A percentile compares a stretch with the other conserved stretches of the same genome.
Evolutionary conservation across 257 asterid genomes (phyloP).

Genomic region (Buddleja alternifolia): DNA sequence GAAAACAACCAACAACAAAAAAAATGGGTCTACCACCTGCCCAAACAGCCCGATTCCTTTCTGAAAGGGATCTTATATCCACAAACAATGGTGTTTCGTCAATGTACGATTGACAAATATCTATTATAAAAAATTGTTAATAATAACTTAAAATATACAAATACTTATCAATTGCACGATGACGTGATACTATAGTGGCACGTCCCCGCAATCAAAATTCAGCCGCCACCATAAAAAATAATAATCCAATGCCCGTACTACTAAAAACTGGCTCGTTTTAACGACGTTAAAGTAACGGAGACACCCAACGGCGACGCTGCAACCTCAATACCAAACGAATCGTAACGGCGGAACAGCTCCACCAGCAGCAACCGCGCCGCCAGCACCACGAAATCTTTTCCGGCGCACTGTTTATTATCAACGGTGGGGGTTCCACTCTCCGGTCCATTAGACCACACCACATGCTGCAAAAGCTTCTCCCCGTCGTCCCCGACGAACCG

Average conservation of each 20-base stretch:
- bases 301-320: slow-evolving; percentile 65
- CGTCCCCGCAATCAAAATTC: neutral
- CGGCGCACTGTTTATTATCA: slow-evolving; percentile 84
- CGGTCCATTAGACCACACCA: slow-evolving; percentile 89
- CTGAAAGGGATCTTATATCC: too few relatives aligned
- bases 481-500: slow-evolving; percentile 76
- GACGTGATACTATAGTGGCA: too few relatives aligned
- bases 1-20: too few relatives aligned
- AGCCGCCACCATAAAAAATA: neutral
- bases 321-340: slow-evolving; percentile 72
- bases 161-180: too few relatives aligned
- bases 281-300: slow-evolving; percentile 66
- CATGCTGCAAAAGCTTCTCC: slow-evolving; percentile 64
- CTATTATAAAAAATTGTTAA: too few relatives aligned
- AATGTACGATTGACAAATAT: too few relatives aligned
- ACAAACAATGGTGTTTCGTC: too few relatives aligned
- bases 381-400: slow-evolving; percentile 84
- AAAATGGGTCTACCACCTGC: too few relatives aligned
- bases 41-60: too few relatives aligned
- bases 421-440: slow-evolving; percentile 59
- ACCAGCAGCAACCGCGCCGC: slow-evolving; percentile 73
- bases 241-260: neutral
- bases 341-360: slow-evolving; percentile 83
- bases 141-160: too few relatives aligned
- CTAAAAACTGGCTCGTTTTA: slow-evolving; percentile 67